Evolutionary conservation across 331 rosid genomes (phyloP).

Genomic region (Pyrus hybrid): DNA sequence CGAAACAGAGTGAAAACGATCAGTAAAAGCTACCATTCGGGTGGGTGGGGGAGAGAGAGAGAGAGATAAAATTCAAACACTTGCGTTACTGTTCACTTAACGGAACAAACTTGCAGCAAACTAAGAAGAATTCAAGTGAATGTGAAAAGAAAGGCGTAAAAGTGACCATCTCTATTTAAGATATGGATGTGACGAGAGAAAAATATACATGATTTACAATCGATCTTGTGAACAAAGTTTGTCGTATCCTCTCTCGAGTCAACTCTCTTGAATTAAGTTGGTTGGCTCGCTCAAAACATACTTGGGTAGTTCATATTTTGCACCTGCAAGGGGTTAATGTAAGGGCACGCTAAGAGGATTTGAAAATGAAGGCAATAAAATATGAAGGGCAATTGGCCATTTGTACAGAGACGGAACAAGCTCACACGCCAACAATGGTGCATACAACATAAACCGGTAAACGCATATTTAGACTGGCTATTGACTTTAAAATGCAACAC

Average conservation of each 20-base stretch:
- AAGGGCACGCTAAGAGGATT: background rate
- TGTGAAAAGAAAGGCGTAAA: conserved; percentile 18
- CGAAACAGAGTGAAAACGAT: background rate
- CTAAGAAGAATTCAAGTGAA: conserved; percentile 14
- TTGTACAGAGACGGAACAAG: background rate
- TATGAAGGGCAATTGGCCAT: background rate
- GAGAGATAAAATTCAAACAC: conserved; percentile 1
- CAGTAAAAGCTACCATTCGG: background rate
- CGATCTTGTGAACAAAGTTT: conserved; percentile 40
- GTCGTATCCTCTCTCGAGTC: conserved; percentile 9
- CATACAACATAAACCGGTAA: background rate
- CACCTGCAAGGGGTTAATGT: conserved; percentile 50
- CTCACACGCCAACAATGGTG: background rate
- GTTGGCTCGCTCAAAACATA: conserved; percentile 98
- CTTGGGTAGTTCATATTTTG: conserved; percentile 91
- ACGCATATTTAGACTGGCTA: background rate
- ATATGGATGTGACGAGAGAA: conserved; percentile 47
- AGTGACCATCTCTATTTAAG: conserved; percentile 36
- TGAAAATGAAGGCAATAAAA: background rate
- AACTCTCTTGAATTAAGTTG: conserved; percentile 74
- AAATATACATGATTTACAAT: conserved; percentile 88
- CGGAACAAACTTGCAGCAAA: conserved; percentile 10
- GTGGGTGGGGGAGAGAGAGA: background rate
- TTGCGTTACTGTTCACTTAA: conserved; percentile 5
- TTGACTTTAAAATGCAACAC: background rate